Conservation (phyloP, 306 rosid genomes). For the Pueraria montana region DNA sequence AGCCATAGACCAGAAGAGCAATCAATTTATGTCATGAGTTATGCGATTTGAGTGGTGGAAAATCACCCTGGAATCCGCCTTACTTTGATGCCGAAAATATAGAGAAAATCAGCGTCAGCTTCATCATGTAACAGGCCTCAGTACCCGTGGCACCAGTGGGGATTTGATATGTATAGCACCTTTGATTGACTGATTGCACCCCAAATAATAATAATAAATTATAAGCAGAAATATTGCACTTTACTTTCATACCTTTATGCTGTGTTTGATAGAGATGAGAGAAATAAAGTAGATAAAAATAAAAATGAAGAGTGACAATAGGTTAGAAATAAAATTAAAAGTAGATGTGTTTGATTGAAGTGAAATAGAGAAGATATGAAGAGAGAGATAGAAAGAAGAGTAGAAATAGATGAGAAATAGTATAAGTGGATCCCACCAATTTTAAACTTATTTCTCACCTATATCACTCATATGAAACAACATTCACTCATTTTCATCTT, state of each 20-base stretch:
- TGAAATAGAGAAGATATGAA: too few species aligned
- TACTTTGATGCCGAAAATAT: slow-evolving; percentile 22
- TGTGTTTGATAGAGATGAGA: too few species aligned
- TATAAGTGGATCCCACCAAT: too few species aligned
- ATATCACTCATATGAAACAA: too few species aligned
- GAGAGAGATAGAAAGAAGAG: too few species aligned
- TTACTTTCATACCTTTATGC: not conserved
- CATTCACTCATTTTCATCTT: too few species aligned
- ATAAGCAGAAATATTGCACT: not conserved
- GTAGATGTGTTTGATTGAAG: too few species aligned
- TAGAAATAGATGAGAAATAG: too few species aligned
- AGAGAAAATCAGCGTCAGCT: not conserved
- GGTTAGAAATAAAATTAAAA: too few species aligned
- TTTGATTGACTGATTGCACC: slow-evolving; percentile 39
- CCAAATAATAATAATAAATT: not conserved
- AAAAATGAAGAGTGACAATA: too few species aligned
- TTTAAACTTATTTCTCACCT: too few species aligned
- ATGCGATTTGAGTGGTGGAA: not conserved
- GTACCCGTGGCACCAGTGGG: not conserved
- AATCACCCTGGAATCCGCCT: slow-evolving; percentile 7
- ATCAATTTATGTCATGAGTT: not conserved
- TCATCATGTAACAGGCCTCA: not conserved
- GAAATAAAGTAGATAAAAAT: too few species aligned
- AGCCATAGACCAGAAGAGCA: not conserved
- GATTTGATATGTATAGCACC: slow-evolving; percentile 15